Conservation (phyloP, 371 early-diverging fungal species). For the Mucor indicus region DNA sequence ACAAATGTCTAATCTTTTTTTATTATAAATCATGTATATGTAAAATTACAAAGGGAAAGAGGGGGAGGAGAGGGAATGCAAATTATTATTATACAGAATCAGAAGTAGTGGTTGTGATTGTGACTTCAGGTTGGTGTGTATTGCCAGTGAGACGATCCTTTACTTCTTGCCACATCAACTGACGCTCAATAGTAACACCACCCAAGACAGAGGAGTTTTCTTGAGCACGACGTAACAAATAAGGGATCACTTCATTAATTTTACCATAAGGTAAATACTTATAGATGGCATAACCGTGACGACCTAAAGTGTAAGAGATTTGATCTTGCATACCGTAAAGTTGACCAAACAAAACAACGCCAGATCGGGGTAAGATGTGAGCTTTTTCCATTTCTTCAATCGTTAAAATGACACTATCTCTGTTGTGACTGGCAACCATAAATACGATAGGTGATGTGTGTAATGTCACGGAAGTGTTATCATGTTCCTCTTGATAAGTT, state of each 20-base stretch:
- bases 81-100: not conserved
- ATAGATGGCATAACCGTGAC: slow-evolving; percentile 75
- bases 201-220: slow-evolving; percentile 86
- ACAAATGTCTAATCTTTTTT: too few species aligned
- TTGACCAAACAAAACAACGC: slow-evolving; percentile 91
- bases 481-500: slow-evolving; percentile 25
- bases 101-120: slow-evolving; percentile 13
- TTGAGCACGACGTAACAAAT: slow-evolving; percentile 91
- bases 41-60: slow-evolving; percentile 1
- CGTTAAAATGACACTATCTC: slow-evolving; percentile 69
- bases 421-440: slow-evolving; percentile 93
- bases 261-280: slow-evolving; percentile 93
- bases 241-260: slow-evolving; percentile 87
- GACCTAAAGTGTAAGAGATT: slow-evolving; percentile 73
- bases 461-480: slow-evolving; percentile 24
- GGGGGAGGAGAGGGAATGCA: not conserved
- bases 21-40: too few species aligned
- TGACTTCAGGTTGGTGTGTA: slow-evolving; percentile 8
- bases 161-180: slow-evolving; percentile 54
- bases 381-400: slow-evolving; percentile 65
- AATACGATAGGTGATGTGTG: slow-evolving; percentile 60
- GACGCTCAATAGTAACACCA: slow-evolving; percentile 43
- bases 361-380: slow-evolving; percentile 51
- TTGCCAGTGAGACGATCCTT: slow-evolving; percentile 36
- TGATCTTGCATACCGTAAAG: slow-evolving; percentile 89